phyloP scores from a whole-genome alignment of 768 basidiomycete genomes.

The Coprinopsis strossmayeri region DNA sequence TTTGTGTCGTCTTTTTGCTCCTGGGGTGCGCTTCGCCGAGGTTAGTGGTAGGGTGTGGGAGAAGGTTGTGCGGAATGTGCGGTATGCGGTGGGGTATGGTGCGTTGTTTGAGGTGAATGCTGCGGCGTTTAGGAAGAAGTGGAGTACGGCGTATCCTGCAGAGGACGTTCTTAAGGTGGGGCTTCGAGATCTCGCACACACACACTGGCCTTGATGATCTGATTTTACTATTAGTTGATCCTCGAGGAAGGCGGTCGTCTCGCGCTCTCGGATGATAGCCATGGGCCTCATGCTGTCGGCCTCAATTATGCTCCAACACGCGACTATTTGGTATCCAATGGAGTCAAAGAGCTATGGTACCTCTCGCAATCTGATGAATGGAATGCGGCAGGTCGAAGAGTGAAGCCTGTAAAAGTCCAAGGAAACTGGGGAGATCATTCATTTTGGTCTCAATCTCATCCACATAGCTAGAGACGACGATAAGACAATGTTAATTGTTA shows the following conservation, averaged over 20 bases:
- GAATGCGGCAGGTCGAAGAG: conserved; percentile 42
- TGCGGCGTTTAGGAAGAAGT: conserved; percentile 88
- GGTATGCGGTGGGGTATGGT: conserved; percentile 68
- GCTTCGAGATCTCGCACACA: neutral
- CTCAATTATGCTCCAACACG: conserved; percentile 69
- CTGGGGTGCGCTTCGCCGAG: conserved; percentile 47
- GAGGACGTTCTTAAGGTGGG: conserved; percentile 66
- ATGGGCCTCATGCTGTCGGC: conserved; percentile 84
- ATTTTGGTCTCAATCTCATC: conserved; percentile 46
- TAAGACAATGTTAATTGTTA: neutral
- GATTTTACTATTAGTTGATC: conserved; percentile 51
- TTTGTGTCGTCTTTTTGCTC: conserved; percentile 81
- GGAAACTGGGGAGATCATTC: conserved; percentile 52
- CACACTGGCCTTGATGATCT: conserved; percentile 2
- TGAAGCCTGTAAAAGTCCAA: conserved; percentile 36
- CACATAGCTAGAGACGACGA: neutral
- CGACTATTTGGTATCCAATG: conserved; percentile 57
- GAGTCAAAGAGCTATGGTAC: conserved; percentile 62
- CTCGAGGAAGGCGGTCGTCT: conserved; percentile 63
- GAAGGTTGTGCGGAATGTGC: conserved; percentile 70
- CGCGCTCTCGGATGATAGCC: conserved; percentile 92
- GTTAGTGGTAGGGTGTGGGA: conserved; percentile 54
- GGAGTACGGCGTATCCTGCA: conserved; percentile 81
- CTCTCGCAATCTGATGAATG: conserved; percentile 32
- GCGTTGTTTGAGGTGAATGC: conserved; percentile 92